These are phyloP conservation scores for Waitea zeae DNA, from an alignment of 1,284 basidiomycete species.

Conservation along the genomic window DNA sequence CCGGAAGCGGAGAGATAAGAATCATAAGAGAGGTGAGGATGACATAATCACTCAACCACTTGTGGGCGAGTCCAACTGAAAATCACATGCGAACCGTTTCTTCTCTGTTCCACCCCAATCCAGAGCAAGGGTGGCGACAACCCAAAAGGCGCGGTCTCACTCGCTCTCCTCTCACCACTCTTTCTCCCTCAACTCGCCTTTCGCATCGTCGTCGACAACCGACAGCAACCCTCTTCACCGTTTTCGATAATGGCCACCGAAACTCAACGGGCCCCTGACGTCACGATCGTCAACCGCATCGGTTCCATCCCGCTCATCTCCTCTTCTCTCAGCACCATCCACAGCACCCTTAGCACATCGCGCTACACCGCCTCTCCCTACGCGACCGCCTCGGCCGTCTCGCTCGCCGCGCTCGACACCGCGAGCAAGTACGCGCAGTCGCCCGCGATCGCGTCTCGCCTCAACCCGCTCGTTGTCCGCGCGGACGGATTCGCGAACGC, in stretches of 20 bases:
- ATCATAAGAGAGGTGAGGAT: no score
- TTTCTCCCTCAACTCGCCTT: slow-evolving; percentile 2
- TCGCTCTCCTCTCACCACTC: not conserved
- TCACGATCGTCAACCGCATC: slow-evolving; percentile 45
- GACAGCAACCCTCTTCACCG: no score
- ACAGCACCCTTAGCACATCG: slow-evolving; percentile 39
- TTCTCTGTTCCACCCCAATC: no score
- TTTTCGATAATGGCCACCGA: slow-evolving; percentile 30
- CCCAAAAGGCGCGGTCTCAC: not conserved
- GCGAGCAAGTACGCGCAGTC: slow-evolving; percentile 46
- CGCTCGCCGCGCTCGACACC: slow-evolving; percentile 18
- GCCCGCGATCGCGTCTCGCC: slow-evolving; percentile 41
- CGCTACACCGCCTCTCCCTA: slow-evolving; percentile 45
- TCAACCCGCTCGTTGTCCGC: slow-evolving; percentile 44
- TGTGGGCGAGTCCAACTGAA: no score
- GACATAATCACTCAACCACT: no score
- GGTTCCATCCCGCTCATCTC: slow-evolving; percentile 52
- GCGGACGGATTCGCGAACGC: slow-evolving; percentile 54
- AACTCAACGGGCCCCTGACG: slow-evolving; percentile 21
- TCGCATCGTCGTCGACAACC: slow-evolving; percentile 6
- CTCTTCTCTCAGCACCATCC: slow-evolving; percentile 38
- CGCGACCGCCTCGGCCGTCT: slow-evolving; percentile 8
- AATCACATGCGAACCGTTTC: no score
- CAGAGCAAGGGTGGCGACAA: no score
- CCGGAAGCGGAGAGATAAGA: no score